Evolutionary conservation across 2,329 filamentous ascomycete species (phyloP), one percentile per base, ranked within the genome.

Genomic region (Paraconiothyrium brasiliense): DNA sequence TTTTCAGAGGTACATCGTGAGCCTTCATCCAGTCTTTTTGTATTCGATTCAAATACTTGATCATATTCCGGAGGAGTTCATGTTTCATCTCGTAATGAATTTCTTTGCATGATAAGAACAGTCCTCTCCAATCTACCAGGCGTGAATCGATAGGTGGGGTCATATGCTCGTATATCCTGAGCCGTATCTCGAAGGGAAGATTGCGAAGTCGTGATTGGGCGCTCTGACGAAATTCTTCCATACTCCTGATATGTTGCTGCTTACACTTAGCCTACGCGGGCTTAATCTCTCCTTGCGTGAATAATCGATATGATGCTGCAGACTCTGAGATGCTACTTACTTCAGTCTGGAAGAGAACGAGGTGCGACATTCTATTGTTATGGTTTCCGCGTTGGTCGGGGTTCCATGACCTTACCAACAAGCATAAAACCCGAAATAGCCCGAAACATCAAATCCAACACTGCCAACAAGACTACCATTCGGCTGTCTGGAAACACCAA

Each of bases 1-100:
- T 44, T 3, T 34, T 27, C 24, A 55, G 16, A 32, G 24, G 52
- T 16, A 5, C 20, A 24, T 3, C 10, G n/a, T 55, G 41, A 10
- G 20, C 16, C 8, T 10, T 34, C 39, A n/a, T 34, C 52, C 52
- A 55, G 2, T 55, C 24, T 4, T 13, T 13, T 9, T 34, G n/a
- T 2, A 55, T 34, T 13, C 34, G 39, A 6, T 55, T 39, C 22
- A 55, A 22, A 37, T 55, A 55, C 14, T 27, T 46, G 13, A 22
- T 22, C 39, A 46, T 55, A 27, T 46, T 55, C 13, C 52, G 52
- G 14, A 55, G 16, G 22, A 55, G 39, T 24, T 55, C 52, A 34
- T 55, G 39, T 41, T 55, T 55, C 52, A 55, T 55, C 37, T 55
- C 52, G 52, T 44, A 35, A 13, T 55, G 37, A 16, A 55, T 22